A percentile compares a stretch with the other conserved stretches of the same genome.
Conservation (phyloP, 2,329 filamentous ascomycete genomes). For the Scopulariopsis brevicaulis region DNA sequence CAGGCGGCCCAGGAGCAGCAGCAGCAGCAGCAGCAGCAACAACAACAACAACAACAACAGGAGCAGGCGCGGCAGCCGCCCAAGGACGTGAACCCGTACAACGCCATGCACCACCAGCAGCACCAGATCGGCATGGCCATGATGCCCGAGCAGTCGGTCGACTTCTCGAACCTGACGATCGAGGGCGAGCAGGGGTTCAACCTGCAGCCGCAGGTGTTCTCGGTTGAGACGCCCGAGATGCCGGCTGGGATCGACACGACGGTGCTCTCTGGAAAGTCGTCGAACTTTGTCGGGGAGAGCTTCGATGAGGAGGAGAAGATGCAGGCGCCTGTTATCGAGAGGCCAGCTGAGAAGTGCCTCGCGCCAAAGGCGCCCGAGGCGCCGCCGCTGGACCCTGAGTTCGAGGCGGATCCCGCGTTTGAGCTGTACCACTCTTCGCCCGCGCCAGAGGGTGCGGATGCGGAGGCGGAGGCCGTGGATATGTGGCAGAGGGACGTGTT, state of each 20-base stretch:
- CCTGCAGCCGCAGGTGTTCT: constrained; percentile 62
- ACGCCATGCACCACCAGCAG: constrained; percentile 39
- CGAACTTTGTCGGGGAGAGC: constrained; percentile 36
- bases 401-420: constrained; percentile 52
- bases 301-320: constrained; percentile 42
- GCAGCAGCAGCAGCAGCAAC: not conserved
- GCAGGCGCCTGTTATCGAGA: constrained; percentile 41
- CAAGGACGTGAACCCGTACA: constrained; percentile 57
- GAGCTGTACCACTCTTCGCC: constrained; percentile 43
- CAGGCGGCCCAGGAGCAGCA: constrained; percentile 13
- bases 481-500: constrained; percentile 30
- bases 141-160: constrained; percentile 68
- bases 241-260: constrained; percentile 48
- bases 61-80: constrained; percentile 38
- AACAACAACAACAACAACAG: constrained; percentile 22
- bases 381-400: constrained; percentile 35
- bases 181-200: constrained; percentile 38
- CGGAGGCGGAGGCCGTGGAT: constrained; percentile 27
- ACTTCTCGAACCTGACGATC: constrained; percentile 61
- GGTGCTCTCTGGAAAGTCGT: constrained; percentile 60
- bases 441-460: constrained; percentile 15
- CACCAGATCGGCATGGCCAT: constrained; percentile 69
- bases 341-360: constrained; percentile 20
- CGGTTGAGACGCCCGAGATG: constrained; percentile 57
- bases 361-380: constrained; percentile 16